Conservation (phyloP, 805 yeast genomes). For the Ogataea saltuana region DNA sequence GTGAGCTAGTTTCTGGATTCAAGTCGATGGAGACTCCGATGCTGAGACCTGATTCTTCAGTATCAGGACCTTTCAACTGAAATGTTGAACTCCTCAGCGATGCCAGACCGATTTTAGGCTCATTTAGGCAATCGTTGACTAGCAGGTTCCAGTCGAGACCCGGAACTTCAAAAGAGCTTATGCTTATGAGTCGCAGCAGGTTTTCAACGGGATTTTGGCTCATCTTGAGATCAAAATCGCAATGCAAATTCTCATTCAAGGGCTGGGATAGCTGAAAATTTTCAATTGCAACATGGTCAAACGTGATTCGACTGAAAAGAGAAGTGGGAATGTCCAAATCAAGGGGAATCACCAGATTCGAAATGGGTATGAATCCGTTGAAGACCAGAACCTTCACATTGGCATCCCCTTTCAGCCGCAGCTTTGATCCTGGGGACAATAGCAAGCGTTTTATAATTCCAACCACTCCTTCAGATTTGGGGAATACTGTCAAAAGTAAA, state of each 20-base stretch:
- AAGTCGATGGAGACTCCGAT: constrained; percentile 17
- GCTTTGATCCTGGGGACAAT: constrained; percentile 31
- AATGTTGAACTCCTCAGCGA: constrained; percentile 19
- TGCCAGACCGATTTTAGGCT: constrained; percentile 34
- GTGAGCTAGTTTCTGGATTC: constrained; percentile 7
- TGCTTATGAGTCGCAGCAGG: constrained; percentile 10
- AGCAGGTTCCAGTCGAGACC: constrained; percentile 38
- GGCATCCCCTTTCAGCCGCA: constrained; percentile 39
- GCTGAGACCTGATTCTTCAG: constrained; percentile 7
- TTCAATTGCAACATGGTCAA: constrained; percentile 25
- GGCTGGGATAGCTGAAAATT: constrained; percentile 28
- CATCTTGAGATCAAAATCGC: constrained; percentile 23
- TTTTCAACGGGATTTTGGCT: constrained; percentile 20
- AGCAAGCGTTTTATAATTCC: constrained; percentile 36
- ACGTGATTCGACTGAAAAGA: constrained; percentile 22
- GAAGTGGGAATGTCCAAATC: constrained; percentile 32
- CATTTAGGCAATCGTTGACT: constrained; percentile 38
- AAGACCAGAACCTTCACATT: constrained; percentile 32
- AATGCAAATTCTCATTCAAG: constrained; percentile 26
- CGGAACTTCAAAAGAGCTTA: constrained; percentile 34
- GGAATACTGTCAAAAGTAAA: constrained; percentile 34
- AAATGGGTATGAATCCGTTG: constrained; percentile 37
- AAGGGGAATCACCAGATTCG: constrained; percentile 33
- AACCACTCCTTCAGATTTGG: constrained; percentile 36
- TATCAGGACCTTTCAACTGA: constrained; percentile 5